Evolutionary conservation across 2,329 filamentous ascomycete genomes (phyloP), one percentile per base, ranked within the genome.

Genomic region (Botrytis deweyae): DNA sequence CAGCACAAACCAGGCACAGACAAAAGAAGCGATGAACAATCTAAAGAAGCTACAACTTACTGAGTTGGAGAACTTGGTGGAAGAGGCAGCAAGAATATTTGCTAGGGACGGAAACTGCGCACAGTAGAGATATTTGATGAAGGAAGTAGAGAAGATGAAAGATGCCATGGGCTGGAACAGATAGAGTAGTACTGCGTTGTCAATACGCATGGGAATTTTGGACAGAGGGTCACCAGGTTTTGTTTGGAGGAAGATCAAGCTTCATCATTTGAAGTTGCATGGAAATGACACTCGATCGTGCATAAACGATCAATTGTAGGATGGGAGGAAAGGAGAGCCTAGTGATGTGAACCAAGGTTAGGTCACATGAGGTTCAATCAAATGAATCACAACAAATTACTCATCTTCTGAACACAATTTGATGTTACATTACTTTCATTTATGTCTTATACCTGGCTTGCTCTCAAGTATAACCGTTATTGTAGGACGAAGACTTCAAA

Each of bases 141-240:
- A 49, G 42, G 63, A 46, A 65, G 63, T 46, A 14, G 63, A 66
- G 42, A 66, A 38, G n/a, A 46, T 46, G 63, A 46, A 66, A 38
- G 64, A 49, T 22, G 20, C 33, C 36, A 49, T 52, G 64, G 64
- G 44, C 25, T 66, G 64, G 44, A 66, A 36, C 44, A 52, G 64
- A 49, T n/a, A 66, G 62, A 29, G 44, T n/a, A 38, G 33, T 22
- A 52, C 33, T 16, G 18, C 20, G 4, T 36, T 38, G 8, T 16
- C 14, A 25, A 33, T 20, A 38, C 12, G 64, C 44, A 12, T 8
- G 36, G 22, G 22, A 40, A n/a, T 12, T 1, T 16, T 36, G 36
- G 33, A 38, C 12, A 63, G 25, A 36, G 44, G 44, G 42, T 29
- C 29, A 29, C 29, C 29, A 29, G 29, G 29, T 4, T 7, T 25